Base-by-base conservation (phyloP, 495 filamentous ascomycete genomes). In the Rhizodiscina lignyota region DNA sequence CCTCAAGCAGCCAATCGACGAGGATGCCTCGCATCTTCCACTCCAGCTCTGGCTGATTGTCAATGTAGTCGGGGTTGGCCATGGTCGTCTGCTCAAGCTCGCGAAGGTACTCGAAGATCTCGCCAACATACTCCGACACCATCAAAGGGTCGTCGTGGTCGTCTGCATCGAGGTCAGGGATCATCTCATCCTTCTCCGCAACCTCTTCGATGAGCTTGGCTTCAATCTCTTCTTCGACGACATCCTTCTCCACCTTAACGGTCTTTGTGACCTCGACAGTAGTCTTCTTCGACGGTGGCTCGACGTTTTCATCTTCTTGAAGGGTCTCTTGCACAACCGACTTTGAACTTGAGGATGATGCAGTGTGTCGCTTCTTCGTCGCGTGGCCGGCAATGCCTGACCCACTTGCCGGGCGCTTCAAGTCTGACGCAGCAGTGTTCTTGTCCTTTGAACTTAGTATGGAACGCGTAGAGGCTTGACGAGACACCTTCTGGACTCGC, bases 1-100 rank as follows among this genome's bases (percentile, higher is more conserved):
- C 89, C 56, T 97, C 89, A 42, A 97, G 84, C 36, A 97, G 67
- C 89, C 89, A 97, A 64, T 97, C 91, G 38, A 96, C 75, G 36
- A 97, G 74, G 42, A 97, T 94, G 29, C 85, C 89, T 47, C 89
- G 83, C 65, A 93, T 93, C 64, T 94, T 89, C 89, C 89, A 97
- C 56, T 94, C 86, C 2, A 97, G 65, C 42, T 94, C 83, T 18
- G 79, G 76, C 51, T 97, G 89, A 52, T 85, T 78, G 4, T 80
- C 70, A 66, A 97, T 97, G 60, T 97, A 97, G 33, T 86, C 59
- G 5, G 85, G 76, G 57, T 96, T 96, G 28, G 91, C 83, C 46
- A 83, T 62, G 2, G 85, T 87, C 6, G 70, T 63, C 50, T 74
- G 59, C 57, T 97, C 89, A 6, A 97, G 70, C 37, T 89, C 75